phyloP scores from a whole-genome alignment of 1,139 yeast species.

The Sporopachydermia cereana region DNA sequence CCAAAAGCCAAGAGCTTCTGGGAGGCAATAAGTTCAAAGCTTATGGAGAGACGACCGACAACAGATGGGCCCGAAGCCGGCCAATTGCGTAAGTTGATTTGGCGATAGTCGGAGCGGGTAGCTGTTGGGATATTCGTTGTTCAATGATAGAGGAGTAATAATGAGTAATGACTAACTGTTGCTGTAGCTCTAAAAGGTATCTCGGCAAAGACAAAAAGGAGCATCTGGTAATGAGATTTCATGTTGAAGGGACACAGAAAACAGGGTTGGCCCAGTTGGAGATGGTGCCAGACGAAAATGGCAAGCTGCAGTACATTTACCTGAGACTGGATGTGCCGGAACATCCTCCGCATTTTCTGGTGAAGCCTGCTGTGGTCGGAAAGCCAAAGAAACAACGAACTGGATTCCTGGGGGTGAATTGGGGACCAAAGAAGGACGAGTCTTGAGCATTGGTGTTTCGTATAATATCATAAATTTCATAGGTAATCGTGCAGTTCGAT shows the following conservation, averaged over 20 bases:
- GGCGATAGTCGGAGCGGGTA: background rate
- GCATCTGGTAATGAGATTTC: constrained; percentile 74
- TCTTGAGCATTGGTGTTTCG: no score
- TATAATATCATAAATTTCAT: no score
- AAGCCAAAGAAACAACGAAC: constrained; percentile 24
- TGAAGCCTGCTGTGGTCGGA: constrained; percentile 46
- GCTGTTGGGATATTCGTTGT: no score
- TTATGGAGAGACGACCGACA: constrained; percentile 62
- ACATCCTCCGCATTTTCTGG: constrained; percentile 51
- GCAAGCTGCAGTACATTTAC: constrained; percentile 64
- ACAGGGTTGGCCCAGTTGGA: constrained; percentile 68
- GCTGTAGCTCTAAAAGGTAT: constrained; percentile 10
- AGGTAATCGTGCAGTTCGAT: no score
- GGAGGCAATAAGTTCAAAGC: constrained; percentile 64
- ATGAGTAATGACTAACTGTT: no score
- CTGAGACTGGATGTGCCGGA: constrained; percentile 72
- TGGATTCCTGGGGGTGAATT: constrained; percentile 70
- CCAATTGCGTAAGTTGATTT: constrained; percentile 41
- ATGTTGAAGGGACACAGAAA: constrained; percentile 55
- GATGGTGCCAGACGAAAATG: constrained; percentile 51
- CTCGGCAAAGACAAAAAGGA: constrained; percentile 65
- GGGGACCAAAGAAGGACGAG: constrained; percentile 64
- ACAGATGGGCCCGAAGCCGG: constrained; percentile 80
- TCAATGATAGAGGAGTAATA: no score
- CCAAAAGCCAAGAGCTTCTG: constrained; percentile 44